Conservation (phyloP, 495 filamentous ascomycete genomes). For the Lichina pygmaea region DNA sequence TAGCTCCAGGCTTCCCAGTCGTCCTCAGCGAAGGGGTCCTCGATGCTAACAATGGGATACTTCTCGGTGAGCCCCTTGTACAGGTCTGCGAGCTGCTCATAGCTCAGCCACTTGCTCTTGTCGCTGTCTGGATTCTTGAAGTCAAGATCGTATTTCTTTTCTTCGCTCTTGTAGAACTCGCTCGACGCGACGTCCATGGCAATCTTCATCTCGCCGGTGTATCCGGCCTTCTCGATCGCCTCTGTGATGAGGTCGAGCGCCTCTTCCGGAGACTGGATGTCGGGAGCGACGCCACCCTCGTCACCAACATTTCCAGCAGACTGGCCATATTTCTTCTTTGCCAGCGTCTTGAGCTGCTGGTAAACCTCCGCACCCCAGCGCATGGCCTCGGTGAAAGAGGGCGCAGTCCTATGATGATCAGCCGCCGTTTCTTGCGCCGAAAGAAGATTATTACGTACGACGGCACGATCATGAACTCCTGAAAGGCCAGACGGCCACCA, state of each 20-base stretch:
- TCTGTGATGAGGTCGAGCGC: conserved; percentile 91
- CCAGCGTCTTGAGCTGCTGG: conserved; percentile 86
- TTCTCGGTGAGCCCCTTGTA: conserved; percentile 73
- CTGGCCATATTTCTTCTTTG: conserved; percentile 99
- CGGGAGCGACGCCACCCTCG: conserved; percentile 97
- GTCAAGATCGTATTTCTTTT: conserved; percentile 98
- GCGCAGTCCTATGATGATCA: conserved; percentile 7
- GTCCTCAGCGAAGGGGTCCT: conserved; percentile 49
- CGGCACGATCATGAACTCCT: conserved; percentile 99
- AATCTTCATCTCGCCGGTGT: conserved; percentile 84
- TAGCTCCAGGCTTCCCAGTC: conserved; percentile 98
- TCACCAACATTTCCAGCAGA: conserved; percentile 97
- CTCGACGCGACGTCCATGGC: conserved; percentile 98
- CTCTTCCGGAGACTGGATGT: conserved; percentile 92
- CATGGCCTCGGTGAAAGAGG: conserved; percentile 20
- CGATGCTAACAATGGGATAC: conserved; percentile 86
- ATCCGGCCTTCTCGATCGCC: conserved; percentile 81
- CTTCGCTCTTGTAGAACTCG: conserved; percentile 97
- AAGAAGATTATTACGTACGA: conserved; percentile 22
- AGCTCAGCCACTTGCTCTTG: conserved; percentile 87
- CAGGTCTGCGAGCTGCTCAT: conserved; percentile 87
- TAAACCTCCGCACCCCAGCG: conserved; percentile 35
- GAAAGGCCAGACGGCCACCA: conserved; percentile 94
- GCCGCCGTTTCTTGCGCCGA: background rate
- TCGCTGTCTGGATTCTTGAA: conserved; percentile 98